Evolutionary conservation across 768 basidiomycete species (phyloP), one percentile per base, ranked within the genome.

Genomic region (Trametes punicea): DNA sequence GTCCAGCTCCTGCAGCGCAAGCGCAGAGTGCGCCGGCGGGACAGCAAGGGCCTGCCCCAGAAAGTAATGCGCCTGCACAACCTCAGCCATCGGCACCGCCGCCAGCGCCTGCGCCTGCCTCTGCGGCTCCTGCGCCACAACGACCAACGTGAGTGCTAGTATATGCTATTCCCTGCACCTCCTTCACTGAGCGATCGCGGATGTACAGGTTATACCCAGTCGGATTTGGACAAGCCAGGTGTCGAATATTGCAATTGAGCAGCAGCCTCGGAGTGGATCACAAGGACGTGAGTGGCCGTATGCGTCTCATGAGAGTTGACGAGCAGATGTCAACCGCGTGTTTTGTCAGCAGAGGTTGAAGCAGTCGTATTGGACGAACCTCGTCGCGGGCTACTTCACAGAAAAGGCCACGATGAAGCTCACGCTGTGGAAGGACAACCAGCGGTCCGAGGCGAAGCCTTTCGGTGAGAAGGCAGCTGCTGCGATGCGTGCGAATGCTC

Each of bases 391-490:
- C 26, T 91, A 84, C 61, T 93, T 92, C 65, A 81, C 82, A 8
- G 78, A 82, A 2, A 81, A 81, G 56, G 86, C 88, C 20, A 70
- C 81, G 42, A 82, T 92, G 82, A 88, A 84, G 67, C 77, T 93
- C 62, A 91, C 88, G 2, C 71, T 93, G n/a, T 92, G 90, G 90
- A 89, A 89, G 67, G 90, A 91, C 68, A 90, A 88, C 63, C 81
- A 84, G 65, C 79, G 77, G 62, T 80, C 77, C 23, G 91, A 92
- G 65, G 89, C 90, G 29, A 93, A 90, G 64, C 86, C 86, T 8
- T 91, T 93, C 63, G 89, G 90, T 92, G 51, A 45, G 87, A 74
- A 30, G 15, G 10, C 18, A 11, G 15, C 34, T 23, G n/a, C 30
- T n/a, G 50, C 18, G 41, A 16, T 29, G 33, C 45, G 30, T 39